These are phyloP conservation scores for Rhinocladiella mackenziei DNA, from an alignment of 2,329 filamentous ascomycete genomes.

Conservation along the genomic window DNA sequence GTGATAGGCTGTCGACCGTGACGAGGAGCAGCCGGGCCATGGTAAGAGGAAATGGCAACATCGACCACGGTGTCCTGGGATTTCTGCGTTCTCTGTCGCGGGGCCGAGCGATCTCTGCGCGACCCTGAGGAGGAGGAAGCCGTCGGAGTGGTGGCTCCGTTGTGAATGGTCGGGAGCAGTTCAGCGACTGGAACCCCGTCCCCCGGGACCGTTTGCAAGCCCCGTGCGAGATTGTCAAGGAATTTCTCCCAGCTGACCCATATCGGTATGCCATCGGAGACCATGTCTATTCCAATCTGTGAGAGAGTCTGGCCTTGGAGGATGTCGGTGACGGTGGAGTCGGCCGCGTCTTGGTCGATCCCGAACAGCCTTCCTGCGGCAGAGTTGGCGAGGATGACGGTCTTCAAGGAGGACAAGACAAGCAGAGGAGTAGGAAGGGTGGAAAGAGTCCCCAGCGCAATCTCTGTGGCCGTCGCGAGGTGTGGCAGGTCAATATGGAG, in stretches of 20 bases:
- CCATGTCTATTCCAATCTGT: constrained; percentile 68
- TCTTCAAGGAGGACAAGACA: constrained; percentile 65
- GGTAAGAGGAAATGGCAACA: constrained; percentile 59
- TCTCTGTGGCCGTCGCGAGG: constrained; percentile 26
- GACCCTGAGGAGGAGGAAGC: constrained; percentile 8
- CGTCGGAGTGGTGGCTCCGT: constrained; percentile 19
- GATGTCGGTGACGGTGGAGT: constrained; percentile 50
- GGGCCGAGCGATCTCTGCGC: constrained; percentile 16
- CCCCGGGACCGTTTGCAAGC: constrained; percentile 3
- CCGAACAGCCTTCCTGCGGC: constrained; percentile 68
- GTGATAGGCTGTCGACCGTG: constrained; percentile 28
- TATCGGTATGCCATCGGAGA: constrained; percentile 60
- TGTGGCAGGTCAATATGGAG: constrained; percentile 24
- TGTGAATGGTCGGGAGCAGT: constrained; percentile 5
- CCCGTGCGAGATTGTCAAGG: constrained; percentile 48
- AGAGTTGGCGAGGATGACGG: constrained; percentile 69
- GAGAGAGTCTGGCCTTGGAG: constrained; percentile 63
- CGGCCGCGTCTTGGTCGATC: constrained; percentile 39
- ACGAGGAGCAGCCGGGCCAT: constrained; percentile 35
- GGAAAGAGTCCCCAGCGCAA: constrained; percentile 64
- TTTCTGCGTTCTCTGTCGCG: constrained; percentile 34
- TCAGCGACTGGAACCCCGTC: constrained; percentile 2
- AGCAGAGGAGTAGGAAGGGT: constrained; percentile 70
- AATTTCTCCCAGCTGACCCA: constrained; percentile 53
- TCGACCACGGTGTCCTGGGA: constrained; percentile 61